These are phyloP conservation scores for Kwoniella sp. DNA, from an alignment of 768 basidiomycete genomes.

Conservation along the genomic window DNA sequence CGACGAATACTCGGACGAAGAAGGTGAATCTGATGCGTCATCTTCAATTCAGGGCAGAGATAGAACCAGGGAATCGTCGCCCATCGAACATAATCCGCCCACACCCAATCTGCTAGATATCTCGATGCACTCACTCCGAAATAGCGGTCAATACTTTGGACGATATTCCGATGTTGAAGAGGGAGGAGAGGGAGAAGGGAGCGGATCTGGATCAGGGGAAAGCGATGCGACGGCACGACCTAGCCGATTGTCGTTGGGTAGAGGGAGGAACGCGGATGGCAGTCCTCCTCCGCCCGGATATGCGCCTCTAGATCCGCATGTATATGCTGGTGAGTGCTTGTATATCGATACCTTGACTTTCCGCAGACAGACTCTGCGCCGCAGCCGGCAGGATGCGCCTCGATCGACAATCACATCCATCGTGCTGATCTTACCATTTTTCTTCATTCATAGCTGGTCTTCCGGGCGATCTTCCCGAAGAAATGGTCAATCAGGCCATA, in stretches of 20 bases:
- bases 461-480: slow-evolving; percentile 89
- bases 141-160: slow-evolving; percentile 38
- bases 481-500: slow-evolving; percentile 84
- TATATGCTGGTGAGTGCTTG: slow-evolving; percentile 41
- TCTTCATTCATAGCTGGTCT: slow-evolving; percentile 81
- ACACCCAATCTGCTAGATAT: slow-evolving; percentile 60
- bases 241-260: not conserved
- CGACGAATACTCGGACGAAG: slow-evolving; percentile 15
- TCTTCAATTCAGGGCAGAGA: slow-evolving; percentile 7
- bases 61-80: slow-evolving; percentile 29
- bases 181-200: slow-evolving; percentile 21
- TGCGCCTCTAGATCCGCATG: slow-evolving; percentile 52
- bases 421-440: slow-evolving; percentile 60
- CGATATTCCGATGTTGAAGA: slow-evolving; percentile 29
- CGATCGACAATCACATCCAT: not conserved
- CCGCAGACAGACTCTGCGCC: too few species aligned
- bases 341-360: not conserved
- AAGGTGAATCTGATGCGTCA: slow-evolving; percentile 22
- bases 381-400: not conserved
- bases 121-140: slow-evolving; percentile 56
- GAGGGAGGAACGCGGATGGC: slow-evolving; percentile 25
- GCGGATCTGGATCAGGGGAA: slow-evolving; percentile 37
- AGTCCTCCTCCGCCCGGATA: slow-evolving; percentile 54
- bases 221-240: slow-evolving; percentile 48
- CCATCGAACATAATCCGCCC: slow-evolving; percentile 58